Base-by-base conservation (phyloP, 768 basidiomycete genomes). In the Calocybe cyanea region DNA sequence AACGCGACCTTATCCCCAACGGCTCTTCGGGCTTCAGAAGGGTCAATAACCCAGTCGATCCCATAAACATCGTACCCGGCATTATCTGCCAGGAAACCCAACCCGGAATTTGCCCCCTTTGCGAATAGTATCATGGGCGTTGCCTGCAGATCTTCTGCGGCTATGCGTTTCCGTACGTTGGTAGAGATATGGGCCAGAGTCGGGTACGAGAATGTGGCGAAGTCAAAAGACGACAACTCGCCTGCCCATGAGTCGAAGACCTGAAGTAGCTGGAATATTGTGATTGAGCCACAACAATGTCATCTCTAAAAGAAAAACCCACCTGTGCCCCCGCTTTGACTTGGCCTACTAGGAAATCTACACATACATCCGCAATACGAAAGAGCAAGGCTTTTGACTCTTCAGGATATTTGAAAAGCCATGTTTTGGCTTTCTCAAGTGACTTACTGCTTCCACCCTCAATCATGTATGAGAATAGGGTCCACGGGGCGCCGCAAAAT, bases 401-500 rank as follows among this genome's bases (percentile, higher is more conserved):
- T 51, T 85, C 78, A 1, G 94, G 93, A 60, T 92, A 80, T 59
- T 83, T 86, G 74, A 91, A 98, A 5, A 97, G 62, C 95, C 96
- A 99, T 0, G 86, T 82, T 69, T 99, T 99, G 28, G 82, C 80
- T 65, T 94, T 93, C 51, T 89, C 85, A 55, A 90, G 80, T 11
- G 88, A 89, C 67, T 92, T 93, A 64, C 81, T 89, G 7, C 87
- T 87, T 4, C 94, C 95, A 7, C 96, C 96, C 64, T 98, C 96
- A 57, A 96, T 78, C 96, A 99, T 99, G 64, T 98, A 99, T 17
- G 85, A 81, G 69, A 99, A 93, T 42, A 98, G 78, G 3, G 96
- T 99, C 96, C 96, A 98, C 1, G 96, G 96, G 0, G 92, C 93
- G 32, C 95, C 96, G 60, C 83, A 91, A 68, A 99, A 99, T 9